These are phyloP conservation scores for Pseudocohnilembus persalinus DNA, from an alignment of 169 alveolate genomes.

Conservation along the genomic window DNA sequence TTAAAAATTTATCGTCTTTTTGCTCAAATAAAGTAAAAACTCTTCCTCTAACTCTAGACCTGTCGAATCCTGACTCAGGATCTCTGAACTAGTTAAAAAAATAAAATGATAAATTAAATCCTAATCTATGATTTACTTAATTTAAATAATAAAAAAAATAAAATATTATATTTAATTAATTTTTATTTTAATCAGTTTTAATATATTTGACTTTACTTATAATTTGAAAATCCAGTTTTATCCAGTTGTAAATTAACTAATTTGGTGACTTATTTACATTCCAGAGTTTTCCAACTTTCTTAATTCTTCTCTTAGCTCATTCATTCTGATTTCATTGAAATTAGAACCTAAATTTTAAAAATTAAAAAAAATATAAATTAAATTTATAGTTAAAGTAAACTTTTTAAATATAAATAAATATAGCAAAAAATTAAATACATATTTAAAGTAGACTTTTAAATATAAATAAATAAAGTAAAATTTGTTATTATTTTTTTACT, in stretches of 20 bases:
- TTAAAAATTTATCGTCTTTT: constrained; percentile 66
- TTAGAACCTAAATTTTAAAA: neutral
- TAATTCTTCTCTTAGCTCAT: constrained; percentile 1
- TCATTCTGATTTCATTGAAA: constrained; percentile 5
- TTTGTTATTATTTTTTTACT: neutral
- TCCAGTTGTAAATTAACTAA: neutral
- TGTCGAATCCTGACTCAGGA: constrained; percentile 65
- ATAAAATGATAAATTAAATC: constrained; percentile 18
- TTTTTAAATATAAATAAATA: neutral
- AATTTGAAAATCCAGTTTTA: constrained; percentile 23
- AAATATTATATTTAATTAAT: neutral
- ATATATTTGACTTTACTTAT: neutral
- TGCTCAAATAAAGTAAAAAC: constrained; percentile 69
- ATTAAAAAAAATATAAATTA: neutral
- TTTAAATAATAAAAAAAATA: no score
- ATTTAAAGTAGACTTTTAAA: no score
- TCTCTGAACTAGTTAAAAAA: constrained; percentile 52
- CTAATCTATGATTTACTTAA: neutral
- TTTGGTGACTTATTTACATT: constrained; percentile 4
- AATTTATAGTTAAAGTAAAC: no score
- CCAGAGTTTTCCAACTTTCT: neutral
- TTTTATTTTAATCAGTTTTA: neutral
- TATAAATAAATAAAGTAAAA: neutral
- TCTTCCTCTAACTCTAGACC: constrained; percentile 71
- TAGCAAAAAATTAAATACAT: no score